Conservation (phyloP, 2,329 filamentous ascomycete genomes). For the Ophiostoma perfectum region DNA sequence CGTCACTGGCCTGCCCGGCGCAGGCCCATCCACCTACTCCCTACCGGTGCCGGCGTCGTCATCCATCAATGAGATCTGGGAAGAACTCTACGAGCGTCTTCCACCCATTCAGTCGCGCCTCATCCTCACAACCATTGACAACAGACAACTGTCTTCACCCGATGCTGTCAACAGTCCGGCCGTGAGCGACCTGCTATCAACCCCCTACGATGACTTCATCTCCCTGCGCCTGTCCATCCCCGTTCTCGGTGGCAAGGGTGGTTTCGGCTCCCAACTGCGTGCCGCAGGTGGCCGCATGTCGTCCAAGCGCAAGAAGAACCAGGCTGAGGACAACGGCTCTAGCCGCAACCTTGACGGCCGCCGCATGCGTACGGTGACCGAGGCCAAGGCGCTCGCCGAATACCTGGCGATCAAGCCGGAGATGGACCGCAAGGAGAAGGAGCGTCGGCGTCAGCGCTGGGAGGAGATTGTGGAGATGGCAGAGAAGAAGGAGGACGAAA, state of each 20-base stretch:
- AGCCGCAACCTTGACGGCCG: conserved; percentile 91
- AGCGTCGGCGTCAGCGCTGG: conserved; percentile 77
- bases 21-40: conserved; percentile 74
- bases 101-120: conserved; percentile 56
- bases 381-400: conserved; percentile 91
- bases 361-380: conserved; percentile 81
- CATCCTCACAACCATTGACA: conserved; percentile 75
- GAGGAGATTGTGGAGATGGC: conserved; percentile 81
- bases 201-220: conserved; percentile 60
- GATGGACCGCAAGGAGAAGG: conserved; percentile 92
- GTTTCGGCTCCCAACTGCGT: conserved; percentile 93
- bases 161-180: conserved; percentile 41
- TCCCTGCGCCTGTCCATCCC: conserved; percentile 74
- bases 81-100: conserved; percentile 55
- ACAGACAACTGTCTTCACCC: conserved; percentile 56
- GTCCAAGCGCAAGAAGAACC: conserved; percentile 77
- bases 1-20: conserved; percentile 75
- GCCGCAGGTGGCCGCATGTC: conserved; percentile 98
- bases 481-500: conserved; percentile 76
- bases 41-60: conserved; percentile 64
- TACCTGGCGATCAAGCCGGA: conserved; percentile 94
- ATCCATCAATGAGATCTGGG: conserved; percentile 61
- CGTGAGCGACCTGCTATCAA: conserved; percentile 58
- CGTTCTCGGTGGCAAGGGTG: conserved; percentile 89
- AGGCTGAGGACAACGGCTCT: conserved; percentile 79